These are phyloP conservation scores for Bullera alba DNA, from an alignment of 768 basidiomycete genomes.

Conservation along the genomic window DNA sequence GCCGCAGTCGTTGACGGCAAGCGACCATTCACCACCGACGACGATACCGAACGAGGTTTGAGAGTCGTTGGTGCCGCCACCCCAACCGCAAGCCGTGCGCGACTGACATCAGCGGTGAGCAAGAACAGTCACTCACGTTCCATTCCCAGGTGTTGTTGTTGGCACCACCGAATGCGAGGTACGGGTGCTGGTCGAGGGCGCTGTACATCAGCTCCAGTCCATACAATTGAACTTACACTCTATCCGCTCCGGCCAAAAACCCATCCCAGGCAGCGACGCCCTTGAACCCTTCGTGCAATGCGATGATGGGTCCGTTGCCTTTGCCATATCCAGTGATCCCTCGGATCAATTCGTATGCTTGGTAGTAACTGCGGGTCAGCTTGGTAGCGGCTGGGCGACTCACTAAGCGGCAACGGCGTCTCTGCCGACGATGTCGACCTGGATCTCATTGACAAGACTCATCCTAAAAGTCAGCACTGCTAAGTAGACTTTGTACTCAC, in stretches of 20 bases:
- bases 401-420: slow-evolving; percentile 35
- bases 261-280: slow-evolving; percentile 52
- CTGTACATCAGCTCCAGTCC: not conserved
- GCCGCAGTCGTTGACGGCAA: slow-evolving; percentile 44
- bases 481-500: not conserved
- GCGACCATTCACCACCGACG: slow-evolving; percentile 40
- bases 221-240: slow-evolving; percentile 6
- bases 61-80: slow-evolving; percentile 27
- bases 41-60: slow-evolving; percentile 24
- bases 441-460: slow-evolving; percentile 46
- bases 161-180: slow-evolving; percentile 34
- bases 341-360: slow-evolving; percentile 57
- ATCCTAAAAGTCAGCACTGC: slow-evolving; percentile 13
- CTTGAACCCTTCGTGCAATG: slow-evolving; percentile 63
- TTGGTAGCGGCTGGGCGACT: not conserved
- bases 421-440: slow-evolving; percentile 24
- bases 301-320: slow-evolving; percentile 57
- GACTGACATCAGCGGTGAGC: not conserved
- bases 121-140: slow-evolving; percentile 4
- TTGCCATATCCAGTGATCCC: slow-evolving; percentile 65
- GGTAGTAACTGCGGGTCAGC: slow-evolving; percentile 45
- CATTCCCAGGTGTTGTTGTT: not conserved
- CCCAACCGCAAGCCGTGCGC: slow-evolving; percentile 16
- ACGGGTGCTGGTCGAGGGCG: slow-evolving; percentile 42
- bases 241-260: slow-evolving; percentile 44